Percentiles rank a stretch among this genome's conserved stretches.
These are phyloP conservation scores for Tetracladium maxilliforme DNA, from an alignment of 2,329 filamentous ascomycete species.

Conservation along the genomic window DNA sequence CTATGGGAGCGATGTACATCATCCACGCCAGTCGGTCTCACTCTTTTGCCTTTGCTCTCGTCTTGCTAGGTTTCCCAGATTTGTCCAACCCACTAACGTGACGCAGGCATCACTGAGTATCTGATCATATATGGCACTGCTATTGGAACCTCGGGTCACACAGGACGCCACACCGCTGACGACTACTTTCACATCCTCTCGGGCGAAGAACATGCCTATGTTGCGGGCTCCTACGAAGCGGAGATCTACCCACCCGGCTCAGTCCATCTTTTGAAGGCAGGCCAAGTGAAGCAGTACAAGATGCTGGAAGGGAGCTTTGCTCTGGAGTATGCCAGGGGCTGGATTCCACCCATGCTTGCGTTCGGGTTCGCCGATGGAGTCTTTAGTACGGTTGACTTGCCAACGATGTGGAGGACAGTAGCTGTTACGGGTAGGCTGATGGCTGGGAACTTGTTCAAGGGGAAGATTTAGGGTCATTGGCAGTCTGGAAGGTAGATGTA, in stretches of 20 bases:
- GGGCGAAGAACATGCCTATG: slow-evolving; percentile 65
- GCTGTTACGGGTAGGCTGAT: slow-evolving; percentile 64
- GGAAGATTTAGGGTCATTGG: slow-evolving; percentile 55
- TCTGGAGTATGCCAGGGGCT: slow-evolving; percentile 71
- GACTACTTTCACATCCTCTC: slow-evolving; percentile 89
- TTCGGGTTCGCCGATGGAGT: slow-evolving; percentile 79
- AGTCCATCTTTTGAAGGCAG: slow-evolving; percentile 59
- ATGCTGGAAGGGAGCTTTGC: slow-evolving; percentile 68
- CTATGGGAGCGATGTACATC: slow-evolving; percentile 86
- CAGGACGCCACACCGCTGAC: slow-evolving; percentile 77
- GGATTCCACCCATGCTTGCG: slow-evolving; percentile 86
- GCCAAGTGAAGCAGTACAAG: slow-evolving; percentile 68
- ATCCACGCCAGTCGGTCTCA: slow-evolving; percentile 65
- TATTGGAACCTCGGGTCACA: slow-evolving; percentile 76
- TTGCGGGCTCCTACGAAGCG: slow-evolving; percentile 48
- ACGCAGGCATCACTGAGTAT: slow-evolving; percentile 64
- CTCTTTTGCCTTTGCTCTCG: background rate
- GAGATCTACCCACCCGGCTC: slow-evolving; percentile 56
- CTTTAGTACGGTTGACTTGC: slow-evolving; percentile 68
- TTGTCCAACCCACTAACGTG: slow-evolving; percentile 1
- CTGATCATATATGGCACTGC: slow-evolving; percentile 78
- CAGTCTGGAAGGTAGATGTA: no score
- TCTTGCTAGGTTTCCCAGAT: slow-evolving; percentile 3
- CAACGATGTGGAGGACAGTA: slow-evolving; percentile 71
- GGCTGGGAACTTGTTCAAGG: slow-evolving; percentile 52